phyloP scores from a whole-genome alignment of 106 monocot species.

The Allium cepa region DNA sequence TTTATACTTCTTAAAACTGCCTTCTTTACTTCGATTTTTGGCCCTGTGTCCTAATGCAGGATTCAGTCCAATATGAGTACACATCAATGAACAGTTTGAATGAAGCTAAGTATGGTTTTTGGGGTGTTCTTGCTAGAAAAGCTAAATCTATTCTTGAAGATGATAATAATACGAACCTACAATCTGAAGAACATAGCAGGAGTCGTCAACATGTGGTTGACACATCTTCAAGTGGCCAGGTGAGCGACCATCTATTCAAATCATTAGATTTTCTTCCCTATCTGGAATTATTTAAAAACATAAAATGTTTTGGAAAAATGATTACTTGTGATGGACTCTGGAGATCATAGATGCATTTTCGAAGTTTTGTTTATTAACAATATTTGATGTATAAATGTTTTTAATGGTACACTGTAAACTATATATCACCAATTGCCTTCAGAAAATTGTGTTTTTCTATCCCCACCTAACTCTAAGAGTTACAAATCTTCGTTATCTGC shows the following conservation, averaged over 20 bases:
- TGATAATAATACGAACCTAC: conserved; percentile 13
- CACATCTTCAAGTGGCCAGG: conserved; percentile 31
- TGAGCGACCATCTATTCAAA: conserved; percentile 6
- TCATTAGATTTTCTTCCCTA: background rate
- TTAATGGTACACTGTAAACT: no score
- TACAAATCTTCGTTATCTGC: no score
- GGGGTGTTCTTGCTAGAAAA: conserved; percentile 67
- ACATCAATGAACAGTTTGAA: conserved; percentile 52
- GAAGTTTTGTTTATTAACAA: no score
- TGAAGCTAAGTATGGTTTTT: conserved; percentile 63
- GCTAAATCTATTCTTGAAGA: conserved; percentile 71
- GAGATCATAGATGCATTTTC: no score
- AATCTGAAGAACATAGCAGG: conserved; percentile 25
- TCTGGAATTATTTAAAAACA: background rate
- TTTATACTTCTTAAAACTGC: background rate
- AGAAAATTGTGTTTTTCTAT: no score
- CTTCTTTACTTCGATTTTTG: conserved; percentile 3
- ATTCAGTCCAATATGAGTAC: conserved; percentile 36
- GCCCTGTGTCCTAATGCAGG: conserved; percentile 26
- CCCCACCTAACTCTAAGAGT: no score
- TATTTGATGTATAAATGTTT: no score
- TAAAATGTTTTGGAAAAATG: background rate
- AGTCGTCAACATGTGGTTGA: conserved; percentile 14
- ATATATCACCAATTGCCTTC: no score
- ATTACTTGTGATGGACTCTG: background rate